phyloP scores from a whole-genome alignment of 352 stramenopile species.

The Globisporangium ultimum region DNA sequence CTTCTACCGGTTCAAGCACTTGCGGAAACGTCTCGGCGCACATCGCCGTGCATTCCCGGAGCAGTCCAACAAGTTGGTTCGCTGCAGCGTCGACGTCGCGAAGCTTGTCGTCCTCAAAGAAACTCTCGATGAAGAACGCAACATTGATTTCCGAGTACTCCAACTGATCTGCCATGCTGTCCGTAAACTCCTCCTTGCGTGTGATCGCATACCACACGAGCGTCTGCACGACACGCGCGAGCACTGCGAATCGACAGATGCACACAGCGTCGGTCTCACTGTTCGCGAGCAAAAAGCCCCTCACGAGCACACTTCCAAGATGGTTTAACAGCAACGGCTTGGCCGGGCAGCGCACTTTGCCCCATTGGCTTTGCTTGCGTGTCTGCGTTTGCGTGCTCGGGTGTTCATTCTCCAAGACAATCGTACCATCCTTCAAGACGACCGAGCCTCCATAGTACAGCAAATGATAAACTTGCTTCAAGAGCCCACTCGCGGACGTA shows the following conservation, averaged over 20 bases:
- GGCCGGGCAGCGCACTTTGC: constrained; percentile 70
- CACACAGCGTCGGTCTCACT: constrained; percentile 55
- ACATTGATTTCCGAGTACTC: constrained; percentile 54
- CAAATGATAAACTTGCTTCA: constrained; percentile 53
- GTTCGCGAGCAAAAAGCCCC: constrained; percentile 59
- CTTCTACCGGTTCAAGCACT: constrained; percentile 19
- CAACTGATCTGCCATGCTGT: constrained; percentile 58
- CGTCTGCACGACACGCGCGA: constrained; percentile 72
- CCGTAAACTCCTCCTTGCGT: constrained; percentile 49
- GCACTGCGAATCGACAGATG: constrained; percentile 56
- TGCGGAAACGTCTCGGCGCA: constrained; percentile 29
- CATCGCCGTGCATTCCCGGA: constrained; percentile 21
- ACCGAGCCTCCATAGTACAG: constrained; percentile 75
- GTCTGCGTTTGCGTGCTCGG: constrained; percentile 83
- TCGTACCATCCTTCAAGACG: constrained; percentile 57
- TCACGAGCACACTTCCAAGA: constrained; percentile 70
- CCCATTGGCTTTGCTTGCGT: constrained; percentile 84
- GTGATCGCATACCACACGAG: constrained; percentile 76
- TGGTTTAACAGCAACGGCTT: constrained; percentile 76
- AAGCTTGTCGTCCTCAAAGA: constrained; percentile 22
- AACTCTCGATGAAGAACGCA: constrained; percentile 45
- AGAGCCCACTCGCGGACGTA: constrained; percentile 22
- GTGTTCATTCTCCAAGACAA: constrained; percentile 72
- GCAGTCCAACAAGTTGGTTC: constrained; percentile 27
- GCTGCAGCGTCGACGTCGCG: constrained; percentile 22